Percentiles rank a stretch among this genome's conserved stretches.
Evolutionary conservation across 495 filamentous ascomycete species (phyloP).

Genomic region (Aspergillus coremiiformis): DNA sequence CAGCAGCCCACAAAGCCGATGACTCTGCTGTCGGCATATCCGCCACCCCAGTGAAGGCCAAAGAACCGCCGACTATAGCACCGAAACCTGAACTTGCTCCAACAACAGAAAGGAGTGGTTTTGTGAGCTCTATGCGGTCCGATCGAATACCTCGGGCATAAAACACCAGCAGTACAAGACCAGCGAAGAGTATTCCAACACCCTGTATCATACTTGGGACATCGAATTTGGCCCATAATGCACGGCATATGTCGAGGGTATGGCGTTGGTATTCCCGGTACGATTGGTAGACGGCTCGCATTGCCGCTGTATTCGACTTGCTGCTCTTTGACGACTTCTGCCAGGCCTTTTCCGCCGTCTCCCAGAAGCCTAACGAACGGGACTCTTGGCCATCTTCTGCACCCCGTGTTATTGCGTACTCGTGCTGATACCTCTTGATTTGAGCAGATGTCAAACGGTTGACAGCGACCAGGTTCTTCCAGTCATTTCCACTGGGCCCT

Average conservation of each 20-base stretch:
- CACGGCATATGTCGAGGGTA: constrained; percentile 72
- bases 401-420: constrained; percentile 54
- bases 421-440: constrained; percentile 77
- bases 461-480: constrained; percentile 65
- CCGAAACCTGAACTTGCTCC: constrained; percentile 37
- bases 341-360: constrained; percentile 43
- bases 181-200: constrained; percentile 58
- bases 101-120: constrained; percentile 39
- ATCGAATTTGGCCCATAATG: constrained; percentile 87
- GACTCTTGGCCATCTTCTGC: constrained; percentile 51
- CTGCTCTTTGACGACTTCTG: constrained; percentile 29
- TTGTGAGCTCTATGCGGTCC: constrained; percentile 46
- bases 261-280: constrained; percentile 70
- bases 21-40: constrained; percentile 24
- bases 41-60: constrained; percentile 19
- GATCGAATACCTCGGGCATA: constrained; percentile 58
- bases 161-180: constrained; percentile 57
- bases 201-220: constrained; percentile 76
- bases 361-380: constrained; percentile 54
- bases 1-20: constrained; percentile 42
- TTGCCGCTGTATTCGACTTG: constrained; percentile 26
- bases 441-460: constrained; percentile 74
- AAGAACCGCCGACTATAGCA: constrained; percentile 23
- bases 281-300: constrained; percentile 44
- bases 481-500: constrained; percentile 57